A percentile compares a stretch with the other conserved stretches of the same genome.
Conservation (phyloP, 352 stramenopile species). For the Pythium volutum region DNA sequence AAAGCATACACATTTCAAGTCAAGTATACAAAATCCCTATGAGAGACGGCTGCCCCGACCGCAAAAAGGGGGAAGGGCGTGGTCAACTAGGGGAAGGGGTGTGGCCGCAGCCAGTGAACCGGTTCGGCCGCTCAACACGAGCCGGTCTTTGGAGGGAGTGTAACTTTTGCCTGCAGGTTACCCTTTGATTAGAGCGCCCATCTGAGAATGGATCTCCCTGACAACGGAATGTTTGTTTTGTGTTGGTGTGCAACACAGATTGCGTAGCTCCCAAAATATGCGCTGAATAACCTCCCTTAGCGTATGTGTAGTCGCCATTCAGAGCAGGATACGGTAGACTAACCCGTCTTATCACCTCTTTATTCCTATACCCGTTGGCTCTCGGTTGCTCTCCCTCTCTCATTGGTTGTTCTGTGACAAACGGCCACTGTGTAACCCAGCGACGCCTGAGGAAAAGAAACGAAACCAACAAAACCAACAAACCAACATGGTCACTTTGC, state of each 20-base stretch:
- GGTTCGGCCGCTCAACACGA: conserved; percentile 1
- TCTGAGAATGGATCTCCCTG: conserved; percentile 2
- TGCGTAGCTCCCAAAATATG: conserved; percentile 15
- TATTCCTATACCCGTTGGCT: background rate
- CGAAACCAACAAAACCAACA: conserved; percentile 10
- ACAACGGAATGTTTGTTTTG: background rate
- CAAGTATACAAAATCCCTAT: conserved; percentile 54
- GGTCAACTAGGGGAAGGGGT: conserved; percentile 24
- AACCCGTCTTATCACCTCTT: background rate
- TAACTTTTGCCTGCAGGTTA: background rate
- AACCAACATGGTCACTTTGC: background rate
- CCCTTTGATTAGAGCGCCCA: conserved; percentile 15
- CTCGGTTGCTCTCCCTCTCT: background rate
- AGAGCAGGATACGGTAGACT: no score
- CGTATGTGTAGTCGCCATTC: background rate
- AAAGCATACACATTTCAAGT: conserved; percentile 56
- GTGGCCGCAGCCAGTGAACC: conserved; percentile 24
- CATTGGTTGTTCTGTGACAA: conserved; percentile 16
- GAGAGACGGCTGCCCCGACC: background rate
- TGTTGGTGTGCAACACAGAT: conserved; percentile 1
- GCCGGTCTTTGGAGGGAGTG: conserved; percentile 6
- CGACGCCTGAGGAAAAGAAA: background rate
- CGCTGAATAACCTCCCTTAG: background rate
- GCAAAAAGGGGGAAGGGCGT: conserved; percentile 3
- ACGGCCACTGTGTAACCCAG: background rate